Conservation (phyloP, 2,329 filamentous ascomycete species). For the Aspergillus unguis region DNA sequence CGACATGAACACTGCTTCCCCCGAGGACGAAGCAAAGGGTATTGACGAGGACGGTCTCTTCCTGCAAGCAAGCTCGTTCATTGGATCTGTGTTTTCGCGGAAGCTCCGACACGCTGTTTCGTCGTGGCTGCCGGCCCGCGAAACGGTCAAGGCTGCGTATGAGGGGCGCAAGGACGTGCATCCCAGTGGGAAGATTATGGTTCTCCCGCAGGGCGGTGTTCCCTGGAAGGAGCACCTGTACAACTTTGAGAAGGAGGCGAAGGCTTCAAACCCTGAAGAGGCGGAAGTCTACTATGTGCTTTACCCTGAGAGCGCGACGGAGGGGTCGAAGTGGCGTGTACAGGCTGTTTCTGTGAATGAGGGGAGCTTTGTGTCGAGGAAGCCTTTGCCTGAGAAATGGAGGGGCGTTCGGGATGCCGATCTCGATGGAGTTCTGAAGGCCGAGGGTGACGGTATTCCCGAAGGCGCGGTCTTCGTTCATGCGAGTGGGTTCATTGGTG, state of each 20-base stretch:
- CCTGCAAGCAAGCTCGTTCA: slow-evolving; percentile 70
- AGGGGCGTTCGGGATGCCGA: slow-evolving; percentile 84
- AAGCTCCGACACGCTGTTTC: slow-evolving; percentile 72
- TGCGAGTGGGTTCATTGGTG: slow-evolving; percentile 92
- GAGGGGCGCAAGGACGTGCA: slow-evolving; percentile 64
- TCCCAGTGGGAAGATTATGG: slow-evolving; percentile 71
- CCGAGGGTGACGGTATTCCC: slow-evolving; percentile 39
- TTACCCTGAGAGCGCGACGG: slow-evolving; percentile 76
- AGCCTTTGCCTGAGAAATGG: slow-evolving; percentile 87
- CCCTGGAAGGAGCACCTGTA: slow-evolving; percentile 98
- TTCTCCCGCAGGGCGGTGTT: slow-evolving; percentile 71
- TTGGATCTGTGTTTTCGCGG: slow-evolving; percentile 82
- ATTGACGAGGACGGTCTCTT: slow-evolving; percentile 85
- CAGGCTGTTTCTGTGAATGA: slow-evolving; percentile 83
- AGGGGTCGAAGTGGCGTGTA: slow-evolving; percentile 84
- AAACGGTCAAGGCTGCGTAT: slow-evolving; percentile 74
- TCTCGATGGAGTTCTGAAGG: slow-evolving; percentile 60
- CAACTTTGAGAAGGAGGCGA: slow-evolving; percentile 67
- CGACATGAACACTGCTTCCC: slow-evolving; percentile 67
- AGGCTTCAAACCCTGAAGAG: slow-evolving; percentile 42
- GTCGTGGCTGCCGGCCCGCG: slow-evolving; percentile 84
- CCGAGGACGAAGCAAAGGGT: slow-evolving; percentile 53
- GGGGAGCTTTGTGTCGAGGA: slow-evolving; percentile 87
- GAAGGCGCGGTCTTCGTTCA: slow-evolving; percentile 83
- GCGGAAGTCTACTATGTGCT: slow-evolving; percentile 75